Evolutionary conservation across 2,329 filamentous ascomycete species (phyloP).

Genomic region (Nemania diffusa): DNA sequence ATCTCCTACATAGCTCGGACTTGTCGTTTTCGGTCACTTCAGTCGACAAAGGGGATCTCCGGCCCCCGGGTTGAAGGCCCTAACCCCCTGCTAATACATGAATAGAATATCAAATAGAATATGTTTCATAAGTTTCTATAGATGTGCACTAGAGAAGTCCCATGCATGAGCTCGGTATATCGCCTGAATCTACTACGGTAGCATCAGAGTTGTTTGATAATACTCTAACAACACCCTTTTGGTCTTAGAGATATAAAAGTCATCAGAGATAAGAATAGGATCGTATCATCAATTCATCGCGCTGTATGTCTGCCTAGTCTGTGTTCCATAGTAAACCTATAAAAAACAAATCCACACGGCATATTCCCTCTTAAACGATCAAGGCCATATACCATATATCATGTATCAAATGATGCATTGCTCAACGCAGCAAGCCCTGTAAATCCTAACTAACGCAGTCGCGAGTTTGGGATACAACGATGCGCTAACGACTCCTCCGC

Average conservation of each 20-base stretch:
- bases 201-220: background rate
- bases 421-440: background rate
- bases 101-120: background rate
- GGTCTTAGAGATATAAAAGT: background rate
- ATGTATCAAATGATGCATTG: background rate
- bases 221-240: background rate
- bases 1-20: background rate
- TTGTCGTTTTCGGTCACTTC: background rate
- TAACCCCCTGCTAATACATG: background rate
- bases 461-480: too few relatives aligned
- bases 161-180: background rate
- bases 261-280: background rate
- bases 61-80: background rate
- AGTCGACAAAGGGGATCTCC: background rate
- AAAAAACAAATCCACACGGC: background rate
- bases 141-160: background rate
- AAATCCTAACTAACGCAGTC: background rate
- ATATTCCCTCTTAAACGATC: background rate
- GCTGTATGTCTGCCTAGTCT: background rate
- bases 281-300: constrained; percentile 13
- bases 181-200: background rate
- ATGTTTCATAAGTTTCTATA: background rate
- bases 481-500: background rate
- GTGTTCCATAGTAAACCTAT: background rate
- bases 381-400: too few relatives aligned